These are phyloP conservation scores for Diaporthe citrichinensis DNA, from an alignment of 2,329 filamentous ascomycete genomes.

Conservation along the genomic window DNA sequence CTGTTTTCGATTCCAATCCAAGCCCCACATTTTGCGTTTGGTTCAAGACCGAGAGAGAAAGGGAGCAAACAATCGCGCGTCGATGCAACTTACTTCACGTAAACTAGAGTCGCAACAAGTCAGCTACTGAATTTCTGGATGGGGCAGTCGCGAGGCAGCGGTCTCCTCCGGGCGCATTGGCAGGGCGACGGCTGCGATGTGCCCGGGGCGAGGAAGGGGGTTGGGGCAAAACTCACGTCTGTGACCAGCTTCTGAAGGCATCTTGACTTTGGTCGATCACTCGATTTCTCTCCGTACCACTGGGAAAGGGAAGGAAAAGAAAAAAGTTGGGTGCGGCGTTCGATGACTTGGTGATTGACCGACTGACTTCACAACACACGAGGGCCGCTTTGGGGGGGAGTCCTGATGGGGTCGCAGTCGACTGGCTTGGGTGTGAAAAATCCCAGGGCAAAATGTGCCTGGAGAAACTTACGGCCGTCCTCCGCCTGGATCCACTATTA, in stretches of 20 bases:
- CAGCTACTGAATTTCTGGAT: conserved; percentile 52
- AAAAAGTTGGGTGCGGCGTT: conserved; percentile 57
- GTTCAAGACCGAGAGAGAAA: background rate
- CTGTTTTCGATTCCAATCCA: conserved; percentile 21
- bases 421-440: conserved; percentile 22
- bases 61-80: conserved; percentile 31
- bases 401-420: conserved; percentile 30
- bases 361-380: conserved; percentile 37
- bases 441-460: conserved; percentile 30
- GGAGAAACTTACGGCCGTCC: conserved; percentile 37
- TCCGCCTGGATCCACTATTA: conserved; percentile 31
- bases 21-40: conserved; percentile 34
- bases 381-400: conserved; percentile 18
- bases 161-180: conserved; percentile 44
- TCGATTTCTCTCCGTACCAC: conserved; percentile 43
- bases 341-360: conserved; percentile 48
- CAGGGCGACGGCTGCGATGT: conserved; percentile 44
- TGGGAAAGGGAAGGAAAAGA: conserved; percentile 60
- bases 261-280: conserved; percentile 67
- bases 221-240: conserved; percentile 76
- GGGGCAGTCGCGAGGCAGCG: conserved; percentile 26
- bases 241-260: conserved; percentile 91
- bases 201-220: background rate
- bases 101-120: conserved; percentile 71
- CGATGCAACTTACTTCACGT: conserved; percentile 83